Evolutionary conservation across 768 basidiomycete species (phyloP).

Genomic region (Lanmaoa pseudosensibilis): DNA sequence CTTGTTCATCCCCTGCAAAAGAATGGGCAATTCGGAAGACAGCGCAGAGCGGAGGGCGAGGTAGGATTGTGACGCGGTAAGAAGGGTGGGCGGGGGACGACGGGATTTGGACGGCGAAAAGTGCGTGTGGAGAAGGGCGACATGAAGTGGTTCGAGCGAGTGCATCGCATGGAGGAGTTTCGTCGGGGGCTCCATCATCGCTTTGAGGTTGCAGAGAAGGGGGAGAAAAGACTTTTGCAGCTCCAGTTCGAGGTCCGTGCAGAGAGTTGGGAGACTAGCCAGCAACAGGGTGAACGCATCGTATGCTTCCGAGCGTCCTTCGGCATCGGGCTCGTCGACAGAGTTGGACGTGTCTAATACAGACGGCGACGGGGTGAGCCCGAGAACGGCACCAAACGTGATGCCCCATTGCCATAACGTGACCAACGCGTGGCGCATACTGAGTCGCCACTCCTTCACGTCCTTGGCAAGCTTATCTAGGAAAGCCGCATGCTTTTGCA

Average conservation of each 20-base stretch:
- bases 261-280: conserved; percentile 52
- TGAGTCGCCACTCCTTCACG: conserved; percentile 62
- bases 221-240: conserved; percentile 57
- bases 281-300: conserved; percentile 68
- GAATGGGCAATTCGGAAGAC: conserved; percentile 65
- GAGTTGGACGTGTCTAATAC: conserved; percentile 8
- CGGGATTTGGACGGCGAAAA: conserved; percentile 52
- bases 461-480: conserved; percentile 61
- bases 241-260: conserved; percentile 50
- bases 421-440: conserved; percentile 48
- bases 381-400: conserved; percentile 67
- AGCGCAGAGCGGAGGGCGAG: conserved; percentile 75
- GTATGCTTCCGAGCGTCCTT: conserved; percentile 56
- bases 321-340: conserved; percentile 19
- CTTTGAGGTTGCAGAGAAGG: conserved; percentile 56
- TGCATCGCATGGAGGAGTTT: conserved; percentile 72
- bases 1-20: conserved; percentile 56
- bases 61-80: conserved; percentile 76
- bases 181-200: conserved; percentile 59
- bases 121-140: conserved; percentile 65
- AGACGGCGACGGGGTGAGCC: conserved; percentile 45
- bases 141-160: conserved; percentile 71
- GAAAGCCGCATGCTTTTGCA: conserved; percentile 58
- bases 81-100: conserved; percentile 62
- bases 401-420: conserved; percentile 61